A percentile compares a stretch with the other conserved stretches of the same genome.
phyloP scores from a whole-genome alignment of 352 stramenopile genomes.

The Aphanomyces invadans region DNA sequence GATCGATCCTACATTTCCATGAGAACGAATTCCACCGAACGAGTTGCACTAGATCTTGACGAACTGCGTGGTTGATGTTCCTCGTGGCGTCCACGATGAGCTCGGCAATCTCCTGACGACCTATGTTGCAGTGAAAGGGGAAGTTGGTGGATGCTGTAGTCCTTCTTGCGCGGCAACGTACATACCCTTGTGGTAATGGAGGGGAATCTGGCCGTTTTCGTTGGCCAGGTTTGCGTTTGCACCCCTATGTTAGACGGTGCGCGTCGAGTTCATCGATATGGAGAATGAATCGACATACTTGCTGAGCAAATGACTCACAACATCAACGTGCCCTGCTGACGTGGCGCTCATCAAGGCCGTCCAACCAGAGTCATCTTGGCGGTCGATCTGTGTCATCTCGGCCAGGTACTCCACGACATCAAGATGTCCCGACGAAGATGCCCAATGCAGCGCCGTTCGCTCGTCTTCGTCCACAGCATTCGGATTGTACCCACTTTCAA shows the following conservation, averaged over 20 bases:
- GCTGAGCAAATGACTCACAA: constrained; percentile 48
- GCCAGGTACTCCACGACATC: constrained; percentile 59
- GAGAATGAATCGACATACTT: constrained; percentile 39
- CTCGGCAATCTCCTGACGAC: constrained; percentile 54
- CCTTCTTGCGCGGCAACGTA: not conserved
- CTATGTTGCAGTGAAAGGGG: constrained; percentile 28
- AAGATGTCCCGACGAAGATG: constrained; percentile 35
- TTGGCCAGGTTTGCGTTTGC: constrained; percentile 60
- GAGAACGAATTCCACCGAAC: not conserved
- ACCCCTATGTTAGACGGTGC: constrained; percentile 29
- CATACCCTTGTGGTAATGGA: constrained; percentile 68
- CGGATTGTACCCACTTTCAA: not conserved
- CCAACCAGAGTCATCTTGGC: constrained; percentile 67
- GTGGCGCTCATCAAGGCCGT: constrained; percentile 68
- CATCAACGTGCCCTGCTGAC: constrained; percentile 48
- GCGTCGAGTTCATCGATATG: constrained; percentile 11
- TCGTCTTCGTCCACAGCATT: constrained; percentile 46
- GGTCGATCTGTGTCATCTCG: constrained; percentile 36
- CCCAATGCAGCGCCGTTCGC: constrained; percentile 66
- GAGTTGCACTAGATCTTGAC: constrained; percentile 3
- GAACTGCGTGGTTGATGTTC: constrained; percentile 51
- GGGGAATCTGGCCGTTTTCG: constrained; percentile 57
- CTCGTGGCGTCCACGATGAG: constrained; percentile 59
- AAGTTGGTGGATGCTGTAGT: not conserved
- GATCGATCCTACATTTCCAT: constrained; percentile 39